Percentiles rank a stretch among this genome's conserved stretches.
Conservation (phyloP, 768 basidiomycete species). For the Phallus indusiatus region DNA sequence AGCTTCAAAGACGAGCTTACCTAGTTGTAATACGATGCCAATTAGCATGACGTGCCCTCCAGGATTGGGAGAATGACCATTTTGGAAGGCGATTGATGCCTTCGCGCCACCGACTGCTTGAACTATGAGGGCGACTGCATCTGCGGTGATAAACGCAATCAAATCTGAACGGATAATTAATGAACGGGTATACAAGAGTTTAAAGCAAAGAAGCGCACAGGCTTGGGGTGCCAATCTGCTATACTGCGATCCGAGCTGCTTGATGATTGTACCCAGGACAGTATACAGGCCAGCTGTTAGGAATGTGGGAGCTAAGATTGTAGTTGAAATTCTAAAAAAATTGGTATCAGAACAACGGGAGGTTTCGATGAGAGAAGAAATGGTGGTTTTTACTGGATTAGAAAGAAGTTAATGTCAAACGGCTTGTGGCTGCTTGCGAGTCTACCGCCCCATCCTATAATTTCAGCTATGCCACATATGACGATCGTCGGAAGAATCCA, state of each 20-base stretch:
- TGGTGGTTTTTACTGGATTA: no score
- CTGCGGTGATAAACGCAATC: slow-evolving; percentile 20
- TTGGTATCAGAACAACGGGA: not conserved
- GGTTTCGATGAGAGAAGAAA: slow-evolving; percentile 8
- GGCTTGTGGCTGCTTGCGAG: slow-evolving; percentile 11
- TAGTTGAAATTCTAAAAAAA: slow-evolving; percentile 24
- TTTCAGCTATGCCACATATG: slow-evolving; percentile 16
- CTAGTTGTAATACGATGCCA: not conserved
- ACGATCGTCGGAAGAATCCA: slow-evolving; percentile 18
- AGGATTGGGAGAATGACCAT: not conserved
- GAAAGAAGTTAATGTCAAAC: slow-evolving; percentile 14
- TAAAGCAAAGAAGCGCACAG: slow-evolving; percentile 14
- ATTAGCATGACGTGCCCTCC: not conserved
- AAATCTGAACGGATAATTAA: not conserved
- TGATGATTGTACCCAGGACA: slow-evolving; percentile 39
- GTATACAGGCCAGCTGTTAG: slow-evolving; percentile 49
- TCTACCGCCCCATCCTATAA: slow-evolving; percentile 19
- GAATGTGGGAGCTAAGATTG: slow-evolving; percentile 47
- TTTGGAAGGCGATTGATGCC: slow-evolving; percentile 30
- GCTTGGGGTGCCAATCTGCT: slow-evolving; percentile 33
- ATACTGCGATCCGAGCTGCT: slow-evolving; percentile 34
- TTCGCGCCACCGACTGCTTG: slow-evolving; percentile 57
- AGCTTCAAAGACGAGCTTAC: not conserved
- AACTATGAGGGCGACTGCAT: slow-evolving; percentile 49
- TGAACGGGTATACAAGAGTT: not conserved